Conservation (phyloP, 2,329 filamentous ascomycete species). For the Aspergillus amoenus region DNA sequence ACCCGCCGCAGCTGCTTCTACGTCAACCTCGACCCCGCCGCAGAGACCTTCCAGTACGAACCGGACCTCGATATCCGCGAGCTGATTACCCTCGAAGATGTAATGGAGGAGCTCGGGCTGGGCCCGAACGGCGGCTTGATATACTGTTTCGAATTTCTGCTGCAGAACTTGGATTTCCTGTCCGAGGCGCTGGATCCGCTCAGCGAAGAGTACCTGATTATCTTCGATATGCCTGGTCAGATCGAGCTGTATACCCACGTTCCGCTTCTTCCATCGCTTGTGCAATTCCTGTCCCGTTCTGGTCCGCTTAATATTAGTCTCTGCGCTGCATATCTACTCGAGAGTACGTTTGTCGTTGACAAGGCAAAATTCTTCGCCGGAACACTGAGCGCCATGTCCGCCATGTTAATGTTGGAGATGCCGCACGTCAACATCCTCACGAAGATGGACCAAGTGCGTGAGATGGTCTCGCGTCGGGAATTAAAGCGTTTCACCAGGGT, state of each 20-base stretch:
- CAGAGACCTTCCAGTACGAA: slow-evolving; percentile 85
- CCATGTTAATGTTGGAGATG: slow-evolving; percentile 98
- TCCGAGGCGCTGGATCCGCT: slow-evolving; percentile 79
- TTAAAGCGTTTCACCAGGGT: slow-evolving; percentile 88
- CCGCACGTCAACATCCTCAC: slow-evolving; percentile 94
- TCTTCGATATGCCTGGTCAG: slow-evolving; percentile 98
- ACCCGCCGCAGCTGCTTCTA: slow-evolving; percentile 95
- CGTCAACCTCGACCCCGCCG: slow-evolving; percentile 96
- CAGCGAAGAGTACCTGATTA: slow-evolving; percentile 93
- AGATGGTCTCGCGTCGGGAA: slow-evolving; percentile 81
- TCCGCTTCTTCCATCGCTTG: slow-evolving; percentile 81
- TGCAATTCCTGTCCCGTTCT: slow-evolving; percentile 74
- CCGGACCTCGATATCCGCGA: slow-evolving; percentile 96
- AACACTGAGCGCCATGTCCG: slow-evolving; percentile 93
- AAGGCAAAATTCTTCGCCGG: slow-evolving; percentile 97
- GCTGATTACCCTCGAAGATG: slow-evolving; percentile 88
- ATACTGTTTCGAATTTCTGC: slow-evolving; percentile 94
- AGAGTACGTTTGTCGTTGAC: slow-evolving; percentile 93
- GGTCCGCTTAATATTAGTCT: slow-evolving; percentile 85
- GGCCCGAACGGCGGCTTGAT: slow-evolving; percentile 91
- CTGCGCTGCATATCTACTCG: slow-evolving; percentile 90
- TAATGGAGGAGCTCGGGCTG: slow-evolving; percentile 90
- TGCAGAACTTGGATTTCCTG: slow-evolving; percentile 91
- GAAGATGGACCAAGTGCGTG: slow-evolving; percentile 97
- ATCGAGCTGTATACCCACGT: slow-evolving; percentile 99